These are phyloP conservation scores for Bacidia rubella DNA, from an alignment of 495 filamentous ascomycete species.

Conservation along the genomic window DNA sequence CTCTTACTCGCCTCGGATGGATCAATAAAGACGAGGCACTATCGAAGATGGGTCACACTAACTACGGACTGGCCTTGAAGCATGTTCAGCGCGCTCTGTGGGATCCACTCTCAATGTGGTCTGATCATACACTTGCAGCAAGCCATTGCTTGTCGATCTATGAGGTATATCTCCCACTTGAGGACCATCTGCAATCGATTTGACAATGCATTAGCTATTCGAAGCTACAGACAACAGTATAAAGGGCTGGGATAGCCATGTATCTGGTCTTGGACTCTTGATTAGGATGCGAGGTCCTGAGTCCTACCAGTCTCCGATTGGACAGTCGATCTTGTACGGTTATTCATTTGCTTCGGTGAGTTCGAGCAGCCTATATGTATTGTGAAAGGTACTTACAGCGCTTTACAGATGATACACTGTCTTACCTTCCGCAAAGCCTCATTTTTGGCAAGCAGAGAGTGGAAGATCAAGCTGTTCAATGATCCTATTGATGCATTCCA, in stretches of 20 bases:
- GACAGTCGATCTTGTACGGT: neutral
- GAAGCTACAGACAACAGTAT: constrained; percentile 10
- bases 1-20: constrained; percentile 11
- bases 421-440: neutral
- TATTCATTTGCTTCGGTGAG: constrained; percentile 3
- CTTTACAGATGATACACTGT: constrained; percentile 1
- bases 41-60: constrained; percentile 1
- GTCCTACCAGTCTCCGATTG: constrained; percentile 1
- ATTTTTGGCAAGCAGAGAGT: neutral
- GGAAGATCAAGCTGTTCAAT: neutral
- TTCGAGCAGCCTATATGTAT: too few relatives aligned
- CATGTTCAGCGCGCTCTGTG: constrained; percentile 3
- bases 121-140: constrained; percentile 7
- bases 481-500: neutral
- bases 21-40: constrained; percentile 1
- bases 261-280: constrained; percentile 1
- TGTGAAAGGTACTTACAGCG: neutral
- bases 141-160: constrained; percentile 8
- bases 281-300: constrained; percentile 3
- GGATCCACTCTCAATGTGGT: neutral
- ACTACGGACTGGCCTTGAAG: constrained; percentile 7
- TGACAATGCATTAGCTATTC: neutral
- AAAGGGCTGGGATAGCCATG: constrained; percentile 12
- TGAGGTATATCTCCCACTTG: constrained; percentile 2
- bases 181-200: neutral